phyloP scores from a whole-genome alignment of 192 early-diverging fungal species.

The Coemansia pectinata region DNA sequence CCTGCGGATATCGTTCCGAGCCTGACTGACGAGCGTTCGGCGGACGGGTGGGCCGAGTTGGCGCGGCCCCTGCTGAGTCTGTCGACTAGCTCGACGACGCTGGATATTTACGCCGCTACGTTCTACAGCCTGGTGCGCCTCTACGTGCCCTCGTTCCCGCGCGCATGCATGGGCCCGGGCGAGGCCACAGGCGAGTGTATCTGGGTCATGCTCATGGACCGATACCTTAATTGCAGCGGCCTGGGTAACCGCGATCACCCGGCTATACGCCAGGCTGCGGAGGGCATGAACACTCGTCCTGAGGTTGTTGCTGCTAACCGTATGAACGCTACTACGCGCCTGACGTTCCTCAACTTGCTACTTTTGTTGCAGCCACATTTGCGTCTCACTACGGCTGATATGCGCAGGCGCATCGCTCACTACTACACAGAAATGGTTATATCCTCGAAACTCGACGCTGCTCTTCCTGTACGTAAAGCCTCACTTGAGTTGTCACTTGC shows the following conservation, averaged over 20 bases:
- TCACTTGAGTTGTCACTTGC: conserved; percentile 46
- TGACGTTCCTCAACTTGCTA: conserved; percentile 53
- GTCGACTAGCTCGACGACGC: conserved; percentile 53
- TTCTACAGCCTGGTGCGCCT: conserved; percentile 50
- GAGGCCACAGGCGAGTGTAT: conserved; percentile 37
- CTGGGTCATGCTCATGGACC: conserved; percentile 55
- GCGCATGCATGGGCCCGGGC: conserved; percentile 48
- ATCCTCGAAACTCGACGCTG: conserved; percentile 46
- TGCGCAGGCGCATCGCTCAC: conserved; percentile 31
- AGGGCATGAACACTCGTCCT: conserved; percentile 12
- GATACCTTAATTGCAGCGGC: conserved; percentile 54
- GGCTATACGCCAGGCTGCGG: conserved; percentile 7
- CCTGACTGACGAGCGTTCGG: conserved; percentile 36
- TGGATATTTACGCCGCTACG: conserved; percentile 51
- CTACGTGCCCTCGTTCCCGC: conserved; percentile 41
- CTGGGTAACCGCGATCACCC: conserved; percentile 27
- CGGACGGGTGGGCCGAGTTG: conserved; percentile 46
- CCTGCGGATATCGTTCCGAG: conserved; percentile 48
- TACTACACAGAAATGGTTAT: conserved; percentile 51
- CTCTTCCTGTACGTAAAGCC: conserved; percentile 53
- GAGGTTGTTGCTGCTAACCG: conserved; percentile 51
- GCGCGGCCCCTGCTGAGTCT: conserved; percentile 47
- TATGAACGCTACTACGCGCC: conserved; percentile 52
- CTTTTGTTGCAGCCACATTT: conserved; percentile 41
- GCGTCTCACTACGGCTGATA: conserved; percentile 26